phyloP scores from a whole-genome alignment of 2,329 filamentous ascomycete species.

The Fusarium pseudograminearum region DNA sequence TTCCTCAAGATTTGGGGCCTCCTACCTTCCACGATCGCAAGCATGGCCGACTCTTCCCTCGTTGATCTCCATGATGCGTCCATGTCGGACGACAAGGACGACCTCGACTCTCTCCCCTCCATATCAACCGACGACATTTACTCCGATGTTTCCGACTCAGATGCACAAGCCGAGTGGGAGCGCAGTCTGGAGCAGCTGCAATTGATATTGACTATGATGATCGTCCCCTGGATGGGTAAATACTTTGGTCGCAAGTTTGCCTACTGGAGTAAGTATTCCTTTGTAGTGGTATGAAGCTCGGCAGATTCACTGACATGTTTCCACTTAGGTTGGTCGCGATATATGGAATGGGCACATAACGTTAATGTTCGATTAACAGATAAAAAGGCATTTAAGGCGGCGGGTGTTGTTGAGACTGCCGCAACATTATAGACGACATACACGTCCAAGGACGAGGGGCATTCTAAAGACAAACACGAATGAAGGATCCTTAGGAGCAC shows the following conservation, averaged over 20 bases:
- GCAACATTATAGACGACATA: conserved; percentile 59
- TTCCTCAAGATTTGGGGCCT: neutral
- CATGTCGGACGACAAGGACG: conserved; percentile 63
- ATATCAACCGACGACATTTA: conserved; percentile 68
- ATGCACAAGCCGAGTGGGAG: conserved; percentile 95
- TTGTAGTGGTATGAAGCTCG: neutral
- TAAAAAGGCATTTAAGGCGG: conserved; percentile 72
- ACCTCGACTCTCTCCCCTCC: conserved; percentile 74
- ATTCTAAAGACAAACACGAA: conserved; percentile 7
- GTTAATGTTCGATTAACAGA: conserved; percentile 78
- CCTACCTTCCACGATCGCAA: neutral
- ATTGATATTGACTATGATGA: conserved; percentile 90
- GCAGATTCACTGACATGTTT: conserved; percentile 27
- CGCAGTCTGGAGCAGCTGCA: conserved; percentile 94
- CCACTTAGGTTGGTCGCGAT: conserved; percentile 84
- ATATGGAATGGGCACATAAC: conserved; percentile 93
- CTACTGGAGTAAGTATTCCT: conserved; percentile 82
- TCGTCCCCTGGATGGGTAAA: conserved; percentile 94
- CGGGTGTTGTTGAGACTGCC: conserved; percentile 72
- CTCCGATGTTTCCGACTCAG: conserved; percentile 72
- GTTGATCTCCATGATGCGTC: conserved; percentile 64
- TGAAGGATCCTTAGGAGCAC: conserved; percentile 11
- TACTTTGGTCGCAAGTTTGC: conserved; percentile 95
- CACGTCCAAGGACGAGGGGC: neutral
- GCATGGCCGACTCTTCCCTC: conserved; percentile 60